phyloP scores from a whole-genome alignment of 1,139 yeast genomes.

The Lipomyces yarrowii region DNA sequence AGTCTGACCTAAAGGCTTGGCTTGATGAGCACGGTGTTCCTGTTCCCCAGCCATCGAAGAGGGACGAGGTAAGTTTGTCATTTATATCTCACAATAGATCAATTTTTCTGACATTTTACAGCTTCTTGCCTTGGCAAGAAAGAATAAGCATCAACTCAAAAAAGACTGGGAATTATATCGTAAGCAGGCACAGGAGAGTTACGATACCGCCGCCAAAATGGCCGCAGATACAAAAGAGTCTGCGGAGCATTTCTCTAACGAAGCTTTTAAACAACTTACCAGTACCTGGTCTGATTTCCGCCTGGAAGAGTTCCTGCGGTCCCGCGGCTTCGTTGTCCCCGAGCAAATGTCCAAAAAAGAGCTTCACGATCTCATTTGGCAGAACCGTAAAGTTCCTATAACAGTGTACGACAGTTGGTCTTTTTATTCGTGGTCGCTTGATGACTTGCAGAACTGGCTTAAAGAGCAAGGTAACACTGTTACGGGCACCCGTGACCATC shows the following conservation, averaged over 20 bases:
- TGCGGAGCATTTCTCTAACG: constrained; percentile 30
- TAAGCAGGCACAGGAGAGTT: constrained; percentile 16
- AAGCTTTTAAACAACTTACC: constrained; percentile 36
- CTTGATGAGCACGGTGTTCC: constrained; percentile 50
- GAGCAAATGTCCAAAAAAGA: constrained; percentile 51
- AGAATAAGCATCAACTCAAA: constrained; percentile 39
- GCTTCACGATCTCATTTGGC: constrained; percentile 52
- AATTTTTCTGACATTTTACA: background rate
- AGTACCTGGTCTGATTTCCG: constrained; percentile 45
- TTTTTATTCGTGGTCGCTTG: constrained; percentile 53
- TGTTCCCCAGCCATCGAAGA: constrained; percentile 43
- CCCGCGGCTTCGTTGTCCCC: constrained; percentile 55
- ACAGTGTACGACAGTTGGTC: constrained; percentile 43
- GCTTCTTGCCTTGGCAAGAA: constrained; percentile 46
- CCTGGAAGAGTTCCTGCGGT: constrained; percentile 54
- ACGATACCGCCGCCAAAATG: constrained; percentile 4
- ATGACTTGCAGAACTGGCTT: constrained; percentile 49
- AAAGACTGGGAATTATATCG: constrained; percentile 28
- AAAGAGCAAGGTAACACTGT: constrained; percentile 44
- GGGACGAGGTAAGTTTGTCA: constrained; percentile 38
- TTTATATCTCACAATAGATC: background rate
- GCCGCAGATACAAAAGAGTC: constrained; percentile 13
- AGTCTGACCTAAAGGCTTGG: constrained; percentile 53
- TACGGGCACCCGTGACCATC: constrained; percentile 46
- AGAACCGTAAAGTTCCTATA: constrained; percentile 50